Evolutionary conservation across 164 flowering plant species (phyloP).

Genomic region (Protea cynaroides): DNA sequence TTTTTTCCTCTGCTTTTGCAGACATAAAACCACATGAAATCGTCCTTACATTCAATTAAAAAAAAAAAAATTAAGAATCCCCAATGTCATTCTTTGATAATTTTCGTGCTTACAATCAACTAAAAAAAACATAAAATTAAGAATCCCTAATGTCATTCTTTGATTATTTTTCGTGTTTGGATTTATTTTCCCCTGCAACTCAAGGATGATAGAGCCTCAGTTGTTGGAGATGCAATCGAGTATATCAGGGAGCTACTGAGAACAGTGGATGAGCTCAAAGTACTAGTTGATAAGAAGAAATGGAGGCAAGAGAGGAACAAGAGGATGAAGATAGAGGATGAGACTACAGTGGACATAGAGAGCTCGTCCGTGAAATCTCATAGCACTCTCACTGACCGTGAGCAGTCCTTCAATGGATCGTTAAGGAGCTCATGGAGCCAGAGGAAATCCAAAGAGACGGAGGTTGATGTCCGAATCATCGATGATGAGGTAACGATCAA

Average conservation of each 20-base stretch:
- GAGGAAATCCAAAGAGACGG: slow-evolving; percentile 82
- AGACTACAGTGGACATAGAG: slow-evolving; percentile 29
- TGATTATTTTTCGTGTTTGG: neutral
- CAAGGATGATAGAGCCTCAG: slow-evolving; percentile 80
- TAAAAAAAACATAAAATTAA: no score
- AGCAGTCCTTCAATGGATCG: slow-evolving; percentile 43
- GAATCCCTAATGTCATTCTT: no score
- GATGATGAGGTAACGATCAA: slow-evolving; percentile 94
- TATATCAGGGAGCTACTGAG: slow-evolving; percentile 80
- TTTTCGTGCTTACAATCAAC: no score
- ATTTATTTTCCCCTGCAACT: neutral
- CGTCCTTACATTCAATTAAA: neutral
- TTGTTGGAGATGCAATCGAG: slow-evolving; percentile 80
- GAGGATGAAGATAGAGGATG: slow-evolving; percentile 50
- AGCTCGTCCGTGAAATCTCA: slow-evolving; percentile 27
- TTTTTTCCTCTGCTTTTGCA: no score
- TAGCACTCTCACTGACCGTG: slow-evolving; percentile 25
- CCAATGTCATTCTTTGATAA: no score
- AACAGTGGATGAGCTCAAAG: slow-evolving; percentile 63
- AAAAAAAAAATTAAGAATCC: no score
- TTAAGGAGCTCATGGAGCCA: slow-evolving; percentile 88
- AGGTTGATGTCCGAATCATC: slow-evolving; percentile 83
- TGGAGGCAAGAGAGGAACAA: slow-evolving; percentile 50
- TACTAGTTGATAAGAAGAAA: slow-evolving; percentile 75
- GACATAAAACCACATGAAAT: no score